Percentiles rank a stretch among this genome's conserved stretches.
Evolutionary conservation across 495 filamentous ascomycete species (phyloP).

Genomic region (Hypoxylon cercidicola): DNA sequence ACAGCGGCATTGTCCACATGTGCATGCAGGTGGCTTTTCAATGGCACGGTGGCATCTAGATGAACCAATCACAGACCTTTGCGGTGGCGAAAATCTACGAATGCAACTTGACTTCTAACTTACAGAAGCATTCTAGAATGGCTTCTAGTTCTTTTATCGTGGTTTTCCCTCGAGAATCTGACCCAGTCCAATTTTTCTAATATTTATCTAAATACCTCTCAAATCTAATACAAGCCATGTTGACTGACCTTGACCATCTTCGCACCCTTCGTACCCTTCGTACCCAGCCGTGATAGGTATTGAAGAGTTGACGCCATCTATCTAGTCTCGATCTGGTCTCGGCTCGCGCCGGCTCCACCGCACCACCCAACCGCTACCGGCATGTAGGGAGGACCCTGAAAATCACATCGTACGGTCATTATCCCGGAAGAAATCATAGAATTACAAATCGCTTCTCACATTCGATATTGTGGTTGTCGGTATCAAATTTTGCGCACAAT

Average conservation of each 20-base stretch:
- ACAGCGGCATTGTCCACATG: no score
- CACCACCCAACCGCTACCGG: background rate
- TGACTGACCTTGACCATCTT: conserved; percentile 1
- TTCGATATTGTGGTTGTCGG: conserved; percentile 4
- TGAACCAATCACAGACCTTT: conserved; percentile 31
- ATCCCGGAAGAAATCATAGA: conserved; percentile 1
- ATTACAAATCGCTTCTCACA: conserved; percentile 3
- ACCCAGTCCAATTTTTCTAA: no score
- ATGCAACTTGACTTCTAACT: conserved; percentile 21
- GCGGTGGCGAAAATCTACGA: conserved; percentile 34
- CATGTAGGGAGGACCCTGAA: conserved; percentile 21
- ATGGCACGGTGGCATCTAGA: conserved; percentile 31
- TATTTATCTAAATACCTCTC: no score
- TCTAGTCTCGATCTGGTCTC: conserved; percentile 6
- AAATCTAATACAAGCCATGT: conserved; percentile 19
- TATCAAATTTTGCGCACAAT: conserved; percentile 26
- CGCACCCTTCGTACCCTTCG: background rate
- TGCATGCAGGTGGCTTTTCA: background rate
- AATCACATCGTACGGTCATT: conserved; percentile 12
- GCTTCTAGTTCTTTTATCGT: background rate
- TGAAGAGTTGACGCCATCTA: conserved; percentile 1
- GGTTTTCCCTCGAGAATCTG: conserved; percentile 9
- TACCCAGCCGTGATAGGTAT: conserved; percentile 17
- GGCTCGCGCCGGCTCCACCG: conserved; percentile 12
- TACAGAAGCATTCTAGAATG: conserved; percentile 31